Base-by-base conservation (phyloP, 2,329 filamentous ascomycete species). In the Bipolaris oryzae region DNA sequence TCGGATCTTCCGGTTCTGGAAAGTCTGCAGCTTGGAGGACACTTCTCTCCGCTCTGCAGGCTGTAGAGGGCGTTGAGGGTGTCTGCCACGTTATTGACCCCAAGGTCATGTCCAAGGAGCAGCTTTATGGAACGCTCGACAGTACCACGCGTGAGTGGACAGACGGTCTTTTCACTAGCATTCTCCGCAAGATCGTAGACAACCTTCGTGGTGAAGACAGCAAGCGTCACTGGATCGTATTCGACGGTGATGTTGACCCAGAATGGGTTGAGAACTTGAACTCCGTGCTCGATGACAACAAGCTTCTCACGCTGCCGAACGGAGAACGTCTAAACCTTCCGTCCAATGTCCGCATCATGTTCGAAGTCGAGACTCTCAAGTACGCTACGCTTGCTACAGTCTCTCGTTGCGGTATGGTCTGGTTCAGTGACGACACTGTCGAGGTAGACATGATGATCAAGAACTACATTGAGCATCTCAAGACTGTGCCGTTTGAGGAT, bases 221-320 rank as follows among this genome's bases (percentile, higher is more conserved):
- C 28, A 99, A 99, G 80, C 88, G 95, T 53, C 95, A 99, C 77
- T 99, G 95, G 95, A 98, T 99, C 69, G 91, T 99, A 5, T 99
- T 99, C 70, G 95, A 99, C 75, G 96, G 95, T 60, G 95, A 99
- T 75, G 95, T 99, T 60, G 95, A 99, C 76, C 95, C 95, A 1
- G 96, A 98, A 77, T 99, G 95, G 95, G 95, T 99, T 64, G 95
- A 99, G 76, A 99, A 99, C 76, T 81, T 99, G 83, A 99, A 99
- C 87, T 96, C 91, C 84, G 96, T 99, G 55, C 86, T 99, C 39
- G 95, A 99, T 72, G 95, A 99, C 80, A 99, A 99, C 82, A 99
- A 98, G 77, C 83, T 99, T 39, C 85, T 99, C 31, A 99, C 95
- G 0, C 80, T 99, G 63, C 96, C 95, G 25, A 99, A 99, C 67